Conservation (phyloP, 2,329 filamentous ascomycete genomes). For the Fusarium circinatum region DNA sequence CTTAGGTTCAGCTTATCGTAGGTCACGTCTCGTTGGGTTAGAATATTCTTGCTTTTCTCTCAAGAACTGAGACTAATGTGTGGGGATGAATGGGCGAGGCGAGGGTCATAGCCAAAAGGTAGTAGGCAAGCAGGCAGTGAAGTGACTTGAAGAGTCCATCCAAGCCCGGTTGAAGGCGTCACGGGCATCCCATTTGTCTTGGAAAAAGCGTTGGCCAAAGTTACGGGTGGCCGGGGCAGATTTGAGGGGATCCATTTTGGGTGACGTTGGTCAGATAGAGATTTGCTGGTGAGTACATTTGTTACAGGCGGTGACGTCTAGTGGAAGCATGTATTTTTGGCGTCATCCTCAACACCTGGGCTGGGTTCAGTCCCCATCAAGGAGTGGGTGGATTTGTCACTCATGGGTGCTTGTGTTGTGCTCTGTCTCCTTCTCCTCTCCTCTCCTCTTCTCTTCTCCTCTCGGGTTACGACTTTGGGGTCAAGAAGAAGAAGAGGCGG, state of each 20-base stretch:
- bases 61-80: background rate
- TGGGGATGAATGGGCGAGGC: conserved; percentile 22
- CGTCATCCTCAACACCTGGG: conserved; percentile 24
- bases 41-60: conserved; percentile 18
- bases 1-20: background rate
- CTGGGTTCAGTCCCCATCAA: conserved; percentile 10
- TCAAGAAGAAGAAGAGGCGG: conserved; percentile 28
- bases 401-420: conserved; percentile 3
- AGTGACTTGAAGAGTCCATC: conserved; percentile 28
- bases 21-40: background rate
- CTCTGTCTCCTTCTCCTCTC: background rate
- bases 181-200: conserved; percentile 36
- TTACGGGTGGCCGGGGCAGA: conserved; percentile 29
- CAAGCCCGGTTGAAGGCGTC: conserved; percentile 34
- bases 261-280: conserved; percentile 35
- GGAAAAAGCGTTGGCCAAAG: conserved; percentile 30
- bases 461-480: conserved; percentile 32
- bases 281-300: conserved; percentile 18
- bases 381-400: conserved; percentile 32
- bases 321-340: conserved; percentile 17
- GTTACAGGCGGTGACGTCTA: conserved; percentile 15
- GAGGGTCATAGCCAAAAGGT: conserved; percentile 13
- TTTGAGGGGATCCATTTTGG: conserved; percentile 30
- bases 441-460: background rate
- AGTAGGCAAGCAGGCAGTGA: conserved; percentile 27